These are phyloP conservation scores for Globisporangium takayamanum DNA, from an alignment of 352 stramenopile species.

Conservation along the genomic window DNA sequence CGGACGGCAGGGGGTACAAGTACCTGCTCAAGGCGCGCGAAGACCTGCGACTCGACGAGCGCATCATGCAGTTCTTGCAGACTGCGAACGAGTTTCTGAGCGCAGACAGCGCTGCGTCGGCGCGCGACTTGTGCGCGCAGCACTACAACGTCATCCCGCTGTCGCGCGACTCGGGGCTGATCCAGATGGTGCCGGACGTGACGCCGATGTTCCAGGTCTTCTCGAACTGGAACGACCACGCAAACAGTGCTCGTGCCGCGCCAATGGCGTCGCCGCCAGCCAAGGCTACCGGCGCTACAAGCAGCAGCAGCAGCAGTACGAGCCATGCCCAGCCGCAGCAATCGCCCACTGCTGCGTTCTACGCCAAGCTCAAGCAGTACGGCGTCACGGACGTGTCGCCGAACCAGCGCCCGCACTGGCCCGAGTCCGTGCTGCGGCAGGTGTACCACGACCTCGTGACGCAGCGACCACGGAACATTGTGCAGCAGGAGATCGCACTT, in stretches of 20 bases:
- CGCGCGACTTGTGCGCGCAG: constrained; percentile 40
- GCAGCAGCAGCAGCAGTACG: background rate
- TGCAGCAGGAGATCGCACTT: constrained; percentile 56
- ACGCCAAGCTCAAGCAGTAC: constrained; percentile 74
- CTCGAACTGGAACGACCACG: constrained; percentile 37
- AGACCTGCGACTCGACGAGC: constrained; percentile 85
- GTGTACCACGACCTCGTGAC: constrained; percentile 63
- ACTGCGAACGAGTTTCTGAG: constrained; percentile 69
- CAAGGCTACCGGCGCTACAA: background rate
- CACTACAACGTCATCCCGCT: constrained; percentile 80
- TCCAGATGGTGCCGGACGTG: constrained; percentile 83
- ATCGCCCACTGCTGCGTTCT: constrained; percentile 72
- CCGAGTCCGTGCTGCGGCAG: constrained; percentile 45
- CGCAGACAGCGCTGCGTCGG: constrained; percentile 31
- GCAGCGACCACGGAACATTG: constrained; percentile 53
- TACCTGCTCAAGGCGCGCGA: constrained; percentile 86
- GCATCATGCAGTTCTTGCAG: constrained; percentile 86
- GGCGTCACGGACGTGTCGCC: constrained; percentile 64
- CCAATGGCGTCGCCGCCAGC: constrained; percentile 18
- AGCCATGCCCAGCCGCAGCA: constrained; percentile 17
- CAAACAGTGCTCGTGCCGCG: constrained; percentile 7
- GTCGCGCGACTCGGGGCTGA: constrained; percentile 72
- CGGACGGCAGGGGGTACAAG: constrained; percentile 59
- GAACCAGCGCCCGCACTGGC: constrained; percentile 61
- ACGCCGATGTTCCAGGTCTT: constrained; percentile 80